Percentiles rank a stretch among this genome's conserved stretches.
Conservation (phyloP, 1,284 basidiomycete species). For the Wallemia hederae region DNA sequence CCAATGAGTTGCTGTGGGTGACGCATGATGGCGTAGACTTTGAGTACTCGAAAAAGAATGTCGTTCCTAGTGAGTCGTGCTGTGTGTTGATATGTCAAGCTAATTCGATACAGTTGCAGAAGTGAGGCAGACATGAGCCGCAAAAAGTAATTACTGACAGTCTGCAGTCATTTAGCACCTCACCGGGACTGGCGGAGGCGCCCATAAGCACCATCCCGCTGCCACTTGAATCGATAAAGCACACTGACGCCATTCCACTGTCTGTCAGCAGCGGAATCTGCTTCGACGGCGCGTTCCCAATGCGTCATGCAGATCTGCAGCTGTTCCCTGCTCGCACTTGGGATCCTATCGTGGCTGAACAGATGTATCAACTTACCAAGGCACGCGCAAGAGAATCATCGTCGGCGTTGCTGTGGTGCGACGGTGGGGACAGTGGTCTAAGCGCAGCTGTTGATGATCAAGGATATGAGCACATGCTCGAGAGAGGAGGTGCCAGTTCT, state of each 20-base stretch:
- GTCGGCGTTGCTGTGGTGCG: not conserved
- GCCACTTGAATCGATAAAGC: not conserved
- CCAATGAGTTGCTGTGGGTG: not conserved
- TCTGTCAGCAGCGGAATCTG: not conserved
- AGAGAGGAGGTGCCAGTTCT: not conserved
- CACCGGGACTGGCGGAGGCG: not conserved
- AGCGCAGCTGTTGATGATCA: not conserved
- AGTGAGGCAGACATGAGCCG: too few relatives aligned
- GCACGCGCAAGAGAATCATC: not conserved
- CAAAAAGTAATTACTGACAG: not conserved
- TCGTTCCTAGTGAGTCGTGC: not conserved
- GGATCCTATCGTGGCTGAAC: not conserved
- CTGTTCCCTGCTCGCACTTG: not conserved
- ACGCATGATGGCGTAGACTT: not conserved
- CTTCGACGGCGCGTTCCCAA: not conserved
- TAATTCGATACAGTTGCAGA: not conserved
- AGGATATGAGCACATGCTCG: not conserved
- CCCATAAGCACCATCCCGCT: not conserved
- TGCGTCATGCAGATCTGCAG: not conserved
- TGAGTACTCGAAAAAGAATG: not conserved
- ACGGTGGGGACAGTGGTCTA: not conserved
- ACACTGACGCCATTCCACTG: not conserved
- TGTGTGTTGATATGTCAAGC: not conserved
- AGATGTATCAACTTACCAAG: not conserved
- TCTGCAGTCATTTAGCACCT: not conserved